Percentiles rank a stretch among this genome's conserved stretches.
Conservation (phyloP, 192 early-diverging fungal genomes). For the Chytriomyces sp. region DNA sequence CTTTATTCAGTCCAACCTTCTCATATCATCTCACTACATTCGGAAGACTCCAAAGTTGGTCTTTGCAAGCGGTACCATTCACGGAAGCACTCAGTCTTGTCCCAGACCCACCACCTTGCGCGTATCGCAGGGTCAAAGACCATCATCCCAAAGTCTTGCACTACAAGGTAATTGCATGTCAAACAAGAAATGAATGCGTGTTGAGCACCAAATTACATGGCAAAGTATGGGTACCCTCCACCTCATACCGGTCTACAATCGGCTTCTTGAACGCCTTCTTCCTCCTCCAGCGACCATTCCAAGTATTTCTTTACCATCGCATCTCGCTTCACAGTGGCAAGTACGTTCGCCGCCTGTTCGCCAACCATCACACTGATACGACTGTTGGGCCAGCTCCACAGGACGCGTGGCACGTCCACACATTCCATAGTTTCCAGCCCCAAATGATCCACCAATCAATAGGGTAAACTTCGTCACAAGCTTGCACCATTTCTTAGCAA, state of each 20-base stretch:
- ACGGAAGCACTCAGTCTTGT: slow-evolving; percentile 73
- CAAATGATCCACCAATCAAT: slow-evolving; percentile 58
- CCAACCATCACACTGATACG: slow-evolving; percentile 98
- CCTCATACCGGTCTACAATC: slow-evolving; percentile 82
- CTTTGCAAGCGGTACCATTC: slow-evolving; percentile 67
- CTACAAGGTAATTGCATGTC: slow-evolving; percentile 31
- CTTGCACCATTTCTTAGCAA: slow-evolving; percentile 98
- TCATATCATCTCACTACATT: too few species aligned
- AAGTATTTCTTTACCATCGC: slow-evolving; percentile 77
- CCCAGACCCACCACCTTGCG: slow-evolving; percentile 84
- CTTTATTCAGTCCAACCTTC: too few species aligned
- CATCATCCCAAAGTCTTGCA: slow-evolving; percentile 92
- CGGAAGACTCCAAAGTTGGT: slow-evolving; percentile 94
- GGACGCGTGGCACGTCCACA: slow-evolving; percentile 93
- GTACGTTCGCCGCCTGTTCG: slow-evolving; percentile 90
- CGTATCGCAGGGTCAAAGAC: slow-evolving; percentile 89
- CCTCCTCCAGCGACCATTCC: slow-evolving; percentile 74
- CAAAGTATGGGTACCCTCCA: slow-evolving; percentile 96
- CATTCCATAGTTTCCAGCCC: slow-evolving; percentile 94
- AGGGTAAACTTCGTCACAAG: slow-evolving; percentile 90
- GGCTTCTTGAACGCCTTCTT: slow-evolving; percentile 81
- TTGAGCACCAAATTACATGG: slow-evolving; percentile 46
- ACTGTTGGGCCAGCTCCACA: slow-evolving; percentile 93
- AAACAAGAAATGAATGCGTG: not conserved
- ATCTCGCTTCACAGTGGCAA: slow-evolving; percentile 83